These are phyloP conservation scores for Dothideomycetes sp. DNA, from an alignment of 2,329 filamentous ascomycete genomes.

Conservation along the genomic window DNA sequence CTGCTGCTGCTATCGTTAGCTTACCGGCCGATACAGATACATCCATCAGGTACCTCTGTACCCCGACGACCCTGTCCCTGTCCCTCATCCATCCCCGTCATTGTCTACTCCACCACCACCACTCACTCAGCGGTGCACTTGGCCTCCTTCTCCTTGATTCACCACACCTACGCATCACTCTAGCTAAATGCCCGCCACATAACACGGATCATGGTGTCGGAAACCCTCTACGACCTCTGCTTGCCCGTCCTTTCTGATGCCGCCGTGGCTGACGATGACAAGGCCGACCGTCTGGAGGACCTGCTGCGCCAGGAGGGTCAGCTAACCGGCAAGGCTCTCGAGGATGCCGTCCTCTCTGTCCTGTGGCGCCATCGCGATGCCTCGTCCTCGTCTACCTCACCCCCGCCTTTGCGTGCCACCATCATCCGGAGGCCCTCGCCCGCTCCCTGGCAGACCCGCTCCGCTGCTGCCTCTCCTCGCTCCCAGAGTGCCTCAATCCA, in stretches of 20 bases:
- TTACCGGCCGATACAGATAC: too few species aligned
- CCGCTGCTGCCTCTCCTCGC: conserved; percentile 76
- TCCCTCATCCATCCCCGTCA: too few species aligned
- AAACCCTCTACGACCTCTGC: conserved; percentile 86
- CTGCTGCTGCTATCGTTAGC: too few species aligned
- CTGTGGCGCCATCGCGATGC: conserved; percentile 73
- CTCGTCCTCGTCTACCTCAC: conserved; percentile 55
- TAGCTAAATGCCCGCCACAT: background rate
- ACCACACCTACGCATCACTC: conserved; percentile 3
- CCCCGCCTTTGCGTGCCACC: conserved; percentile 77
- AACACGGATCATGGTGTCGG: conserved; percentile 67
- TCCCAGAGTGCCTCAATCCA: conserved; percentile 69
- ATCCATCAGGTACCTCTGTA: too few species aligned
- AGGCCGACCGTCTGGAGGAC: conserved; percentile 83
- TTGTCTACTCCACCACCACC: background rate
- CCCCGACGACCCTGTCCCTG: too few species aligned
- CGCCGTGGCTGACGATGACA: conserved; percentile 83
- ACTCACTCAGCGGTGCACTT: too few species aligned
- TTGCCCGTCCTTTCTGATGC: conserved; percentile 78
- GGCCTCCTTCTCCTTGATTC: conserved; percentile 4
- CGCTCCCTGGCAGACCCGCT: conserved; percentile 76
- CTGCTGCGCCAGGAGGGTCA: conserved; percentile 63
- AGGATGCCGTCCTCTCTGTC: conserved; percentile 83
- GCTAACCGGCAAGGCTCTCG: conserved; percentile 66
- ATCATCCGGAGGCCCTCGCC: conserved; percentile 86